Conservation (phyloP, 495 filamentous ascomycete species). For the Aspergillus olivimuriae region DNA sequence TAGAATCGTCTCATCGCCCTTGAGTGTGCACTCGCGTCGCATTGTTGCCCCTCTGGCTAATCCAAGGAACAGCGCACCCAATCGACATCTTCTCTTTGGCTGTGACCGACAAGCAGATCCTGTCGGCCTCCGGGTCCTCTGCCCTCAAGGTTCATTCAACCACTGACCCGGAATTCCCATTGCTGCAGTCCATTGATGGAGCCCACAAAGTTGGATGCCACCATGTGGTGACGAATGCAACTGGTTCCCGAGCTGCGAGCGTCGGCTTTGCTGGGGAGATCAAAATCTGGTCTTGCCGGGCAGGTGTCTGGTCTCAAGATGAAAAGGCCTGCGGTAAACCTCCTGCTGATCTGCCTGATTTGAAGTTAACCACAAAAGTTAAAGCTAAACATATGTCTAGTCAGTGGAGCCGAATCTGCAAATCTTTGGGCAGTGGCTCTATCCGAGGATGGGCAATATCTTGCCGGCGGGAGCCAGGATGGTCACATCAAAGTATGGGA, state of each 20-base stretch:
- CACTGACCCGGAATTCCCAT: constrained; percentile 59
- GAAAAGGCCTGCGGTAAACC: constrained; percentile 37
- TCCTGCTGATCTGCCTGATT: constrained; percentile 3
- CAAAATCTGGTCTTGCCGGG: constrained; percentile 64
- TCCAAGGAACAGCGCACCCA: constrained; percentile 57
- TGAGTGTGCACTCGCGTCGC: background rate
- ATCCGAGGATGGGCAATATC: constrained; percentile 70
- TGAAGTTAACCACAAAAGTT: constrained; percentile 19
- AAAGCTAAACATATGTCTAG: constrained; percentile 1
- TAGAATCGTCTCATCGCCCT: background rate
- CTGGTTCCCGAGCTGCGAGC: constrained; percentile 66
- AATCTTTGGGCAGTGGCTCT: constrained; percentile 84
- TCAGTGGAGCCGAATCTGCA: constrained; percentile 41
- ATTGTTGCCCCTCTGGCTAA: constrained; percentile 12
- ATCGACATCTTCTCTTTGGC: constrained; percentile 88
- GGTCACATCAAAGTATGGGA: constrained; percentile 90
- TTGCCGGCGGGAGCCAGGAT: constrained; percentile 76
- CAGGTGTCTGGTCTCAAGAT: constrained; percentile 49
- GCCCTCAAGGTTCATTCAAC: constrained; percentile 72
- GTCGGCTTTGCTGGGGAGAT: constrained; percentile 84
- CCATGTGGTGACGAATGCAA: constrained; percentile 65
- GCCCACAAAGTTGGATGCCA: constrained; percentile 86
- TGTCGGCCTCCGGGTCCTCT: constrained; percentile 80
- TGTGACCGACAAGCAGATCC: constrained; percentile 63
- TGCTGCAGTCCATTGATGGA: constrained; percentile 65